These are phyloP conservation scores for Fusarium falciforme DNA, from an alignment of 2,329 filamentous ascomycete species.

Conservation along the genomic window DNA sequence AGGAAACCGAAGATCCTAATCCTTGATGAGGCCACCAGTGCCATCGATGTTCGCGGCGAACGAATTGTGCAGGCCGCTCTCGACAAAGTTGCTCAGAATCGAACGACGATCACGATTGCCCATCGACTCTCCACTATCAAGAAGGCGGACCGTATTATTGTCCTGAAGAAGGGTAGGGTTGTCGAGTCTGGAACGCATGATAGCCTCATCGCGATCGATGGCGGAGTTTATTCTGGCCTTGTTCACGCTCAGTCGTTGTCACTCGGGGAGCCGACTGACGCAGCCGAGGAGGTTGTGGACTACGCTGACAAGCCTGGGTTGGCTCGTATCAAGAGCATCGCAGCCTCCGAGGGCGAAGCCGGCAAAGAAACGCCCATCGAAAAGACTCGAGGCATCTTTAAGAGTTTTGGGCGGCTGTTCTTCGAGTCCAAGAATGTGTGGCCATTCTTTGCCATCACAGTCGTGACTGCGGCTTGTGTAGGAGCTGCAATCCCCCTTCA, in stretches of 20 bases:
- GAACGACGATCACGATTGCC: slow-evolving; percentile 80
- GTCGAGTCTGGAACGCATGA: slow-evolving; percentile 83
- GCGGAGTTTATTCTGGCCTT: slow-evolving; percentile 74
- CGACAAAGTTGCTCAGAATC: slow-evolving; percentile 68
- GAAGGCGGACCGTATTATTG: slow-evolving; percentile 82
- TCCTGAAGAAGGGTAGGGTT: slow-evolving; percentile 76
- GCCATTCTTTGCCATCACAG: slow-evolving; percentile 61
- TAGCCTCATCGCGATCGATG: slow-evolving; percentile 69
- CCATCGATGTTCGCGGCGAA: slow-evolving; percentile 67
- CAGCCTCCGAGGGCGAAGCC: slow-evolving; percentile 48
- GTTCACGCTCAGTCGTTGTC: slow-evolving; percentile 73
- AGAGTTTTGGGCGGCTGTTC: slow-evolving; percentile 67
- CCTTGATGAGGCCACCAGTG: slow-evolving; percentile 81
- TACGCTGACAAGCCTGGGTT: slow-evolving; percentile 57
- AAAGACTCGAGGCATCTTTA: slow-evolving; percentile 57
- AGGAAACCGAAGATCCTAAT: slow-evolving; percentile 78
- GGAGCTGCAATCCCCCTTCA: slow-evolving; percentile 61
- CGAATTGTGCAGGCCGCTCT: slow-evolving; percentile 73
- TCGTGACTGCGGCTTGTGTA: slow-evolving; percentile 59
- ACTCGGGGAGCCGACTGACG: slow-evolving; percentile 60
- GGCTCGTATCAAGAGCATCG: slow-evolving; percentile 59
- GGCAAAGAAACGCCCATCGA: slow-evolving; percentile 39
- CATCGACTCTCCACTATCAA: slow-evolving; percentile 81
- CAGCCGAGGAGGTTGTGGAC: slow-evolving; percentile 47
- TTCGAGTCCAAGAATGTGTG: slow-evolving; percentile 66